Evolutionary conservation across 208 protist species (phyloP).

Genomic region (Trypanosoma melophagium): DNA sequence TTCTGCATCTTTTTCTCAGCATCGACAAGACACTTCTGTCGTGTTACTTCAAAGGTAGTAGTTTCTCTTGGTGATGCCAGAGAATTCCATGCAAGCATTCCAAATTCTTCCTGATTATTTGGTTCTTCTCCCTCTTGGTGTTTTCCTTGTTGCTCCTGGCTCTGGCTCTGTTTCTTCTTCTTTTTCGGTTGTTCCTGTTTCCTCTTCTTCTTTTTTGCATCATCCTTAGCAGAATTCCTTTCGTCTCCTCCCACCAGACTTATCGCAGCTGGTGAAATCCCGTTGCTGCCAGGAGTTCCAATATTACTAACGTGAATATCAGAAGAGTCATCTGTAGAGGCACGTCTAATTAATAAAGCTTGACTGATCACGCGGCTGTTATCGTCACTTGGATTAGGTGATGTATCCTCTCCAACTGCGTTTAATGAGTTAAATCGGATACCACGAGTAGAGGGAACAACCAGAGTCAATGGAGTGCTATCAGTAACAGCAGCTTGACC

Average conservation of each 20-base stretch:
- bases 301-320: no score
- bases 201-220: not conserved
- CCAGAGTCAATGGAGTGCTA: not conserved
- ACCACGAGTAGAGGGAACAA: not conserved
- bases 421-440: not conserved
- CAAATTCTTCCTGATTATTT: not conserved
- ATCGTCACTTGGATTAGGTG: no score
- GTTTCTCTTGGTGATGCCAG: not conserved
- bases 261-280: no score
- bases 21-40: not conserved
- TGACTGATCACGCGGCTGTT: no score
- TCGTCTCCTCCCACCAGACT: no score
- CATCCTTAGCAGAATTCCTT: no score
- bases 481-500: not conserved
- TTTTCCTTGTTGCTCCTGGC: not conserved
- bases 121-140: not conserved
- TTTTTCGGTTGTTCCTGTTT: not conserved
- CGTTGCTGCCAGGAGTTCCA: no score
- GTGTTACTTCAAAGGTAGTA: no score
- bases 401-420: no score
- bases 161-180: not conserved
- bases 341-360: no score
- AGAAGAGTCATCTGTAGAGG: no score
- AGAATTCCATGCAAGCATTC: no score
- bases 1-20: constrained; percentile 3